These are phyloP conservation scores for Nigrograna mackinnonii DNA, from an alignment of 2,329 filamentous ascomycete genomes.

Conservation along the genomic window DNA sequence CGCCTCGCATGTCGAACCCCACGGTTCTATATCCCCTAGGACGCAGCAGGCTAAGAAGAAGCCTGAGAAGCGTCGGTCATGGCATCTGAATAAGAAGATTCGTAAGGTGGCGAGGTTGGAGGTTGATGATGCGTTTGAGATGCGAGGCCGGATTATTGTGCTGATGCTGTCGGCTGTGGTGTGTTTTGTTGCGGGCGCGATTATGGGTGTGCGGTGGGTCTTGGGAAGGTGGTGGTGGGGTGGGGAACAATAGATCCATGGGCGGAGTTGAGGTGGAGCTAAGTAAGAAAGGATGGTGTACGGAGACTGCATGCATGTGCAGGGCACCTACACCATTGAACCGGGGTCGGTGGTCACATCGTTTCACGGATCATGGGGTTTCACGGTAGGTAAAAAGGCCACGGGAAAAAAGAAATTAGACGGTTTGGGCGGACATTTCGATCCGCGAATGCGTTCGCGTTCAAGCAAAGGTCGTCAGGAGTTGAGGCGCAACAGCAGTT, in stretches of 20 bases:
- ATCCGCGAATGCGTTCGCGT: too few species aligned
- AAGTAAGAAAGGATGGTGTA: too few species aligned
- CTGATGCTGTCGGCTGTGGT: constrained; percentile 45
- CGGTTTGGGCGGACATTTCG: too few species aligned
- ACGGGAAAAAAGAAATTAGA: too few species aligned
- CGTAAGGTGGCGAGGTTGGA: constrained; percentile 65
- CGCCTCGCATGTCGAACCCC: constrained; percentile 22
- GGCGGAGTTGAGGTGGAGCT: not conserved
- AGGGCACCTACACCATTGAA: too few species aligned
- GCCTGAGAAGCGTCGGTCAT: constrained; percentile 26
- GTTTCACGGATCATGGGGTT: too few species aligned
- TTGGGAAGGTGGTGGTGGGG: constrained; percentile 3
- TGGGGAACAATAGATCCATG: not conserved
- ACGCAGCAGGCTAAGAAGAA: constrained; percentile 10
- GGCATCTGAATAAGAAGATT: constrained; percentile 47
- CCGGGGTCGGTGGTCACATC: too few species aligned
- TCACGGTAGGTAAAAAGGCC: too few species aligned
- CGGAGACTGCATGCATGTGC: too few species aligned
- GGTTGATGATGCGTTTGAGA: constrained; percentile 65
- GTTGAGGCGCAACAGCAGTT: too few species aligned
- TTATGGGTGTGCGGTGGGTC: constrained; percentile 25
- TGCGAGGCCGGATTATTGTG: constrained; percentile 59
- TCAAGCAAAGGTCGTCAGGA: too few species aligned
- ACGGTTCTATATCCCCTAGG: constrained; percentile 10
- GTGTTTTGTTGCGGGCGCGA: constrained; percentile 16